Evolutionary conservation across 140 eudicot genomes (phyloP).

Genomic region (Anethum foeniculum): DNA sequence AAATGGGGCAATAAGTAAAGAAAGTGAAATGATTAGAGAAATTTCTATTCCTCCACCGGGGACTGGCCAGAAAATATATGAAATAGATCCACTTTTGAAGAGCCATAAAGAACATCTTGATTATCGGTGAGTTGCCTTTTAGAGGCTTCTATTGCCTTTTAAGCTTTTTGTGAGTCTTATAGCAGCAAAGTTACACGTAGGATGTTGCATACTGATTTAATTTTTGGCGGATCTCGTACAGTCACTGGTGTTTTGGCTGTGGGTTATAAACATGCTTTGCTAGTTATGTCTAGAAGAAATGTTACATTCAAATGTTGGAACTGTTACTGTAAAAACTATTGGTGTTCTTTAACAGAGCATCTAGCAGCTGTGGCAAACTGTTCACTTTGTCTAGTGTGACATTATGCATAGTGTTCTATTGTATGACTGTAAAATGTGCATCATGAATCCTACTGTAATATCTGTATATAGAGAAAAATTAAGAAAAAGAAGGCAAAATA

Average conservation of each 20-base stretch:
- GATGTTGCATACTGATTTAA: not conserved
- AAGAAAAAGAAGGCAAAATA: not conserved
- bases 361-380: not conserved
- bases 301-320: not conserved
- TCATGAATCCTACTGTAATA: not conserved
- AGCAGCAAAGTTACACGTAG: not conserved
- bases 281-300: not conserved
- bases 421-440: not conserved
- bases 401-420: not conserved
- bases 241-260: not conserved
- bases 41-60: constrained; percentile 78
- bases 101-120: constrained; percentile 70
- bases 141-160: not conserved
- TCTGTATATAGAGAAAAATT: not conserved
- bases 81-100: constrained; percentile 70
- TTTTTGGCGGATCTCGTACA: not conserved
- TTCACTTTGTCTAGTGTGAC: not conserved
- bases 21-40: constrained; percentile 41
- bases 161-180: not conserved
- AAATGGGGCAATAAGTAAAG: constrained; percentile 38
- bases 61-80: constrained; percentile 67
- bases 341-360: not conserved
- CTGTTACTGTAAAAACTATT: not conserved
- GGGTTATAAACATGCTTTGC: not conserved
- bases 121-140: constrained; percentile 51